Percentiles rank a stretch among this genome's conserved stretches.
Evolutionary conservation across 2,329 filamentous ascomycete genomes (phyloP).

Genomic region (Xylariales sp.): DNA sequence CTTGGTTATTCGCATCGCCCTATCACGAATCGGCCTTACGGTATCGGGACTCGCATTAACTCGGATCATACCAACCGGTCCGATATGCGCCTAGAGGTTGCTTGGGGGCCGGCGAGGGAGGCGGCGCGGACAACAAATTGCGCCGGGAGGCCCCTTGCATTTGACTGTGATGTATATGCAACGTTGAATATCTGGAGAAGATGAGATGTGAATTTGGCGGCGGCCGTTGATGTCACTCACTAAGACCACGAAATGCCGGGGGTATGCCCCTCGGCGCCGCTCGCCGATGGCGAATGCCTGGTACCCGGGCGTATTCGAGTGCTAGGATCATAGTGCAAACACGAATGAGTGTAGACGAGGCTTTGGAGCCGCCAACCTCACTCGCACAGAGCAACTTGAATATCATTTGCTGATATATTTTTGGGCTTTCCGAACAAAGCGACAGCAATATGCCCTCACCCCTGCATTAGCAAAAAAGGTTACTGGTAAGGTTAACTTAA

Average conservation of each 20-base stretch:
- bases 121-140: neutral
- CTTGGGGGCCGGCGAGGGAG: neutral
- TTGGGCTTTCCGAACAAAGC: neutral
- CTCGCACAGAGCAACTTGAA: neutral
- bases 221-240: neutral
- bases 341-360: too few relatives aligned
- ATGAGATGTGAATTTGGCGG: neutral
- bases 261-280: neutral
- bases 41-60: neutral
- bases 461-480: neutral
- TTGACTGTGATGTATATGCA: neutral
- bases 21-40: neutral
- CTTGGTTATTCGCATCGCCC: neutral
- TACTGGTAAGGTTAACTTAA: conserved; percentile 4
- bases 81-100: neutral
- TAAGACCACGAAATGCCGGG: neutral
- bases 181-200: neutral
- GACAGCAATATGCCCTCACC: neutral
- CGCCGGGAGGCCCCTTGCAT: neutral
- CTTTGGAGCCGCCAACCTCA: too few relatives aligned
- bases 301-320: neutral
- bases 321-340: neutral
- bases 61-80: neutral
- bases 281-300: neutral
- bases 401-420: conserved; percentile 15